A percentile compares a stretch with the other conserved stretches of the same genome.
These are phyloP conservation scores for Blastocystis sp. DNA, from an alignment of 352 stramenopile genomes.

Conservation along the genomic window DNA sequence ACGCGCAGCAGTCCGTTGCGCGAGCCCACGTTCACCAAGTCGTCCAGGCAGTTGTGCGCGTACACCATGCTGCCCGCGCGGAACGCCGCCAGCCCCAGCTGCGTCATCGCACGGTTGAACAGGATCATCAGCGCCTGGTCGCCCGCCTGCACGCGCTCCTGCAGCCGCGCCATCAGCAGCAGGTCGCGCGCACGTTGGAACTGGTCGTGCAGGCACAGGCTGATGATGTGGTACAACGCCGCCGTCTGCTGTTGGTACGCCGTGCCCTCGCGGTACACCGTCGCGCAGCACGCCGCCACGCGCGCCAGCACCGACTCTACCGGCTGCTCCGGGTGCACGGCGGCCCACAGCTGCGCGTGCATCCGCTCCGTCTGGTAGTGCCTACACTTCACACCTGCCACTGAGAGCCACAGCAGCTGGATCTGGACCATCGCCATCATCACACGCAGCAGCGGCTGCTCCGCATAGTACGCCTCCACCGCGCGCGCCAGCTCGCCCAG, in stretches of 20 bases:
- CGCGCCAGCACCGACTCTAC: background rate
- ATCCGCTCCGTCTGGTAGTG: background rate
- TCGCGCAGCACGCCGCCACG: background rate
- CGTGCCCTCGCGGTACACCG: no score
- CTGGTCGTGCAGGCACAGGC: conserved; percentile 93
- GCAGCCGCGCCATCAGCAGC: conserved; percentile 95
- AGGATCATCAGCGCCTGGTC: conserved; percentile 93
- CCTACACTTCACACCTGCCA: background rate
- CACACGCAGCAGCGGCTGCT: background rate
- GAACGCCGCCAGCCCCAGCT: conserved; percentile 86
- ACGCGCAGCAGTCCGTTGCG: conserved; percentile 83
- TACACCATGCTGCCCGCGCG: no score
- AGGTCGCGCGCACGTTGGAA: conserved; percentile 95
- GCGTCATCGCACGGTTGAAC: conserved; percentile 90
- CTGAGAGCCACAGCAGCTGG: conserved; percentile 8
- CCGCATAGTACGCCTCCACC: conserved; percentile 8
- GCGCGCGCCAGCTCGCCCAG: background rate
- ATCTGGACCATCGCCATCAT: background rate
- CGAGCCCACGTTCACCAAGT: conserved; percentile 79
- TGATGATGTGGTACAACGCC: conserved; percentile 96
- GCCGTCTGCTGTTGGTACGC: conserved; percentile 74
- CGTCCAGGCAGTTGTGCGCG: no score
- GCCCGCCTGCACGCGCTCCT: conserved; percentile 87
- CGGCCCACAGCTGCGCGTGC: background rate
- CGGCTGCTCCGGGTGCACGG: background rate